phyloP scores from a whole-genome alignment of 768 basidiomycete genomes.

The Podaxis sp. region DNA sequence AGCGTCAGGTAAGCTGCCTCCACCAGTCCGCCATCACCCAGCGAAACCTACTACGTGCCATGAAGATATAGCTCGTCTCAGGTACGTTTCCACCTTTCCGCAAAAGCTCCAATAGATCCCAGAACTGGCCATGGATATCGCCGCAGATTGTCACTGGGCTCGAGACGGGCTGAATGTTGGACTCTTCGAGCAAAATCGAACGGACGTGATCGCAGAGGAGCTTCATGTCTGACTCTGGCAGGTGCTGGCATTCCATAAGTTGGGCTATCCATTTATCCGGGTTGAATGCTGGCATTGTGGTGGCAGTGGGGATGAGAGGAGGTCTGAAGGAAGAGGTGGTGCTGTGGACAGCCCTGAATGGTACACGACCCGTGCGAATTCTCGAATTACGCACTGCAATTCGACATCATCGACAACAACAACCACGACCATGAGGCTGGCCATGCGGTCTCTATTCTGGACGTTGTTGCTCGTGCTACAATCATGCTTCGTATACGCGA shows the following conservation, averaged over 20 bases:
- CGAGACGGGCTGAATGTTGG: slow-evolving; percentile 95
- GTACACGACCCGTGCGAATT: slow-evolving; percentile 5
- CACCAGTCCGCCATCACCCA: slow-evolving; percentile 18
- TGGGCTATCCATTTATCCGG: slow-evolving; percentile 88
- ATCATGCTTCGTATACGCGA: slow-evolving; percentile 35
- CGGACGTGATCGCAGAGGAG: slow-evolving; percentile 88
- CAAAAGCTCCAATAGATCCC: slow-evolving; percentile 91
- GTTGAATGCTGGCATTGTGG: slow-evolving; percentile 23
- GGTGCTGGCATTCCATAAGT: slow-evolving; percentile 82
- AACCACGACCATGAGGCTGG: neutral
- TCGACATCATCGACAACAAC: neutral
- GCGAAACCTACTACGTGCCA: slow-evolving; percentile 67
- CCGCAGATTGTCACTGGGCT: slow-evolving; percentile 93
- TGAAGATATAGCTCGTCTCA: slow-evolving; percentile 92
- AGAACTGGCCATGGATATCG: slow-evolving; percentile 98
- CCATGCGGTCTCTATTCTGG: slow-evolving; percentile 30
- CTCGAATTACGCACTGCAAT: neutral
- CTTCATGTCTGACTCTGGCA: slow-evolving; percentile 92
- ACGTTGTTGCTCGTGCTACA: slow-evolving; percentile 22
- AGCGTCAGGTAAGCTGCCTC: slow-evolving; percentile 25
- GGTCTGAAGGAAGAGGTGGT: neutral
- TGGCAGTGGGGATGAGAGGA: slow-evolving; percentile 11
- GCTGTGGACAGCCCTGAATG: neutral
- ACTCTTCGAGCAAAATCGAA: slow-evolving; percentile 90
- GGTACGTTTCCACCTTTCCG: slow-evolving; percentile 84